These are phyloP conservation scores for Amanita molliuscula DNA, from an alignment of 768 basidiomycete species.

Conservation along the genomic window DNA sequence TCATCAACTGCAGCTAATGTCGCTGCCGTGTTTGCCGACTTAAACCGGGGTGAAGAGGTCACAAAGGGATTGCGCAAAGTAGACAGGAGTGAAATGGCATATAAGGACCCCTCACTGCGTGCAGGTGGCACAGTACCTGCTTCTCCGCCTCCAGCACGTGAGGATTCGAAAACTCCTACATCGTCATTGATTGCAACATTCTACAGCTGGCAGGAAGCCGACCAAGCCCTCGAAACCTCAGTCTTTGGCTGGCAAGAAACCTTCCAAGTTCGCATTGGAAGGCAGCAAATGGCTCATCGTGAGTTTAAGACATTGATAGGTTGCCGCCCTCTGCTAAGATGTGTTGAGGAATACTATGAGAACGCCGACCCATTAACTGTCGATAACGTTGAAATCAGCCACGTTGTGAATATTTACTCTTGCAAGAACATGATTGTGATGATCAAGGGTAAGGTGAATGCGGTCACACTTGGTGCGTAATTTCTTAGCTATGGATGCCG, in stretches of 20 bases:
- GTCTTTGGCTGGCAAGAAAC: conserved; percentile 80
- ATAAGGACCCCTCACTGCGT: conserved; percentile 90
- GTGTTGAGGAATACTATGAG: conserved; percentile 81
- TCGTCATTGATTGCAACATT: neutral
- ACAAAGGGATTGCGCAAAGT: conserved; percentile 91
- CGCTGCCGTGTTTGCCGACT: conserved; percentile 79
- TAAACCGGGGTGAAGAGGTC: conserved; percentile 85
- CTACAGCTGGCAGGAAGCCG: conserved; percentile 48
- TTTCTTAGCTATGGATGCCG: neutral
- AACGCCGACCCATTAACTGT: conserved; percentile 60
- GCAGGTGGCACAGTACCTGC: conserved; percentile 43
- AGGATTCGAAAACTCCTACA: conserved; percentile 1
- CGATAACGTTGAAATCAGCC: conserved; percentile 66
- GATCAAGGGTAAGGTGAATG: conserved; percentile 92
- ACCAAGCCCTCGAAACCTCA: conserved; percentile 78
- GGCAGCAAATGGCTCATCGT: conserved; percentile 94
- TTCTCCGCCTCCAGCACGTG: conserved; percentile 21
- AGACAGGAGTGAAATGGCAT: conserved; percentile 94
- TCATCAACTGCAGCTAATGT: conserved; percentile 43
- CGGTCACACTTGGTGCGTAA: conserved; percentile 72
- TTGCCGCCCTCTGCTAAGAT: neutral
- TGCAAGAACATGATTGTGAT: conserved; percentile 81
- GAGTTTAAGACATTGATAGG: conserved; percentile 15
- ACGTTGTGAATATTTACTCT: conserved; percentile 81
- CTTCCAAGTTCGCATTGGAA: conserved; percentile 79